Percentiles rank a stretch among this genome's conserved stretches.
These are phyloP conservation scores for Casaregolazyma suthepensis DNA, from an alignment of 1,139 yeast genomes.

Conservation along the genomic window DNA sequence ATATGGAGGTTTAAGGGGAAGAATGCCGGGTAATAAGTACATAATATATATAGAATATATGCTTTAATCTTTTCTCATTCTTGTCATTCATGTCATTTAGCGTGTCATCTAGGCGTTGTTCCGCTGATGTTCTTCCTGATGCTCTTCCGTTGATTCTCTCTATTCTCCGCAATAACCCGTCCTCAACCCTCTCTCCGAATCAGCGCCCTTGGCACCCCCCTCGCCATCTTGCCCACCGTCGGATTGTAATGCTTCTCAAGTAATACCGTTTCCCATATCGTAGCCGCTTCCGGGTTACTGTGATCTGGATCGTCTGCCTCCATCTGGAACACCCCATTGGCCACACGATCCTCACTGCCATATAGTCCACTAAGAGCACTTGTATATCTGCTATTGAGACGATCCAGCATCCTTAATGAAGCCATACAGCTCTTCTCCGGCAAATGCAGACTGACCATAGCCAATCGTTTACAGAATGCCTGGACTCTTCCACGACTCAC, in stretches of 20 bases:
- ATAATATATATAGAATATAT: neutral
- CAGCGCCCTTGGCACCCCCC: constrained; percentile 14
- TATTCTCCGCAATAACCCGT: neutral
- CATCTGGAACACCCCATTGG: constrained; percentile 65
- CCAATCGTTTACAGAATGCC: constrained; percentile 77
- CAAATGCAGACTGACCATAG: constrained; percentile 58
- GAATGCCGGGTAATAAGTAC: neutral
- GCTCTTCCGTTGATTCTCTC: too few species aligned
- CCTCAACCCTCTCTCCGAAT: neutral
- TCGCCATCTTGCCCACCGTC: constrained; percentile 54
- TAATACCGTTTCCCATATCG: constrained; percentile 79
- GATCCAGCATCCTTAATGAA: constrained; percentile 66
- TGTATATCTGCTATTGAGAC: constrained; percentile 57
- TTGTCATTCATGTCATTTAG: too few species aligned
- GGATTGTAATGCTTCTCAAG: constrained; percentile 81
- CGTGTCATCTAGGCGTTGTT: too few species aligned
- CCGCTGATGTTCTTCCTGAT: too few species aligned
- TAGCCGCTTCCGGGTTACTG: constrained; percentile 80
- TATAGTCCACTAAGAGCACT: constrained; percentile 68
- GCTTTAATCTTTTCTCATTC: too few species aligned
- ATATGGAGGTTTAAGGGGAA: neutral
- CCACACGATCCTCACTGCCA: constrained; percentile 82
- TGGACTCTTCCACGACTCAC: constrained; percentile 69
- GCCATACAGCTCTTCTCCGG: constrained; percentile 90
- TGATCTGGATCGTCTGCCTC: constrained; percentile 66